Percentiles rank a stretch among this genome's conserved stretches.
Conservation (phyloP, 2,329 filamentous ascomycete genomes). For the Lasiodiplodia sp. region DNA sequence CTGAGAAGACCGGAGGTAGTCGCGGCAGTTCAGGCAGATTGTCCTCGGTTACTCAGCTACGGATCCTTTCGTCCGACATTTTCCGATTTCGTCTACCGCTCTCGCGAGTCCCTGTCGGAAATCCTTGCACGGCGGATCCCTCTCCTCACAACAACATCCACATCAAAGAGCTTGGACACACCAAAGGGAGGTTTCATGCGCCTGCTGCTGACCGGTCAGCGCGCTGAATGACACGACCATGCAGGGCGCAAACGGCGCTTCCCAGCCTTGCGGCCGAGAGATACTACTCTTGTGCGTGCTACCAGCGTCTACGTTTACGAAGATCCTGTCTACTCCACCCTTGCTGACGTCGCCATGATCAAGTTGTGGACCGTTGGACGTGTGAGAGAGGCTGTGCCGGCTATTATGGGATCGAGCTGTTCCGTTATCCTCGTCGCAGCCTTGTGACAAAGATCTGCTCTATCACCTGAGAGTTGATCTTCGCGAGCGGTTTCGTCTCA, state of each 20-base stretch:
- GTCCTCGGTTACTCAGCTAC: constrained; percentile 10
- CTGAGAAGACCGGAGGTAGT: background rate
- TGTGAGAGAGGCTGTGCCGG: background rate
- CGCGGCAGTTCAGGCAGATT: constrained; percentile 11
- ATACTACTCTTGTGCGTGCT: background rate
- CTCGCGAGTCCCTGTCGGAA: constrained; percentile 6
- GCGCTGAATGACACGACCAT: background rate
- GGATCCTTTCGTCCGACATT: constrained; percentile 24
- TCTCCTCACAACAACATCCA: background rate
- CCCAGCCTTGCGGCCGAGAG: constrained; percentile 12
- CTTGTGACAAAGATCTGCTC: background rate
- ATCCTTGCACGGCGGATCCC: constrained; percentile 11
- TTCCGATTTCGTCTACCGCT: constrained; percentile 6
- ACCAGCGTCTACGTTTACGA: background rate
- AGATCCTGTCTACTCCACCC: background rate
- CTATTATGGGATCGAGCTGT: background rate
- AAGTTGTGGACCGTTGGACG: background rate
- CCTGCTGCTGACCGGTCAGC: constrained; percentile 14
- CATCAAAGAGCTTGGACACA: constrained; percentile 22
- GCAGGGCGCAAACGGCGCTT: constrained; percentile 11
- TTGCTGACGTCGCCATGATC: background rate
- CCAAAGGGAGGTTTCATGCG: background rate
- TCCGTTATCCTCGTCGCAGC: background rate
- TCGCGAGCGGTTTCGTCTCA: constrained; percentile 5
- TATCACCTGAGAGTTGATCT: constrained; percentile 19